Evolutionary conservation across 257 asterid genomes (phyloP), one percentile per base, ranked within the genome.

Genomic region (Capsicum baccatum): DNA sequence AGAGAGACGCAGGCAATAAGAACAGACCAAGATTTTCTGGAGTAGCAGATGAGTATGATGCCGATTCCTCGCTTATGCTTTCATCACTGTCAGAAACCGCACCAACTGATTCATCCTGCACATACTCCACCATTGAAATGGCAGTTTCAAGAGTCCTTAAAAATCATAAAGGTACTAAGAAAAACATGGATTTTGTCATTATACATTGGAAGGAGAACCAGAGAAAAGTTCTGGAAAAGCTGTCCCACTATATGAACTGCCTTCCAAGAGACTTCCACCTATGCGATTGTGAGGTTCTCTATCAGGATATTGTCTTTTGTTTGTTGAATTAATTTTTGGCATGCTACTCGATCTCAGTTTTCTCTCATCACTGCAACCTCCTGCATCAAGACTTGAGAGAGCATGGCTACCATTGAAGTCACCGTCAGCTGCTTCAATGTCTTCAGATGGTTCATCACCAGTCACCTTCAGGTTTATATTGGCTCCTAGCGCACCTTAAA

Each of bases 21-120:
- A 78, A 84, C 54, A 81, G 78, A 88, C 91, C 91, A 88, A 79
- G 85, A 69, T 85, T 81, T 64, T 85, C 89, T 87, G 89, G 90
- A 52, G 47, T 59, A 79, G 85, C 88, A 87, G 92, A 90, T 56
- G 91, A 88, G 85, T 66, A 78, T 17, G 88, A 78, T 26, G 91
- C 52, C 57, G 87, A 88, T 81, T 89, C 86, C 86, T 85, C 89
- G 50, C 83, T 83, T 85, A 79, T 57, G 88, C 83, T 89, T 86
- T 85, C 91, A 59, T 84, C 90, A 79, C 79, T 90, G 71, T 90
- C 91, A 48, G 89, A 84, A 74, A 86, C 84, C 81, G 87, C 54
- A 84, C 80, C 87, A 86, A 76, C 83, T 9, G 89, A 87, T 79
- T 84, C 92, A 82, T 80, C 92, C 98, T 93, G 91, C 90, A 90